Percentiles rank a stretch among this genome's conserved stretches.
phyloP scores from a whole-genome alignment of 495 filamentous ascomycete genomes.

The Penicillium robsamsonii region DNA sequence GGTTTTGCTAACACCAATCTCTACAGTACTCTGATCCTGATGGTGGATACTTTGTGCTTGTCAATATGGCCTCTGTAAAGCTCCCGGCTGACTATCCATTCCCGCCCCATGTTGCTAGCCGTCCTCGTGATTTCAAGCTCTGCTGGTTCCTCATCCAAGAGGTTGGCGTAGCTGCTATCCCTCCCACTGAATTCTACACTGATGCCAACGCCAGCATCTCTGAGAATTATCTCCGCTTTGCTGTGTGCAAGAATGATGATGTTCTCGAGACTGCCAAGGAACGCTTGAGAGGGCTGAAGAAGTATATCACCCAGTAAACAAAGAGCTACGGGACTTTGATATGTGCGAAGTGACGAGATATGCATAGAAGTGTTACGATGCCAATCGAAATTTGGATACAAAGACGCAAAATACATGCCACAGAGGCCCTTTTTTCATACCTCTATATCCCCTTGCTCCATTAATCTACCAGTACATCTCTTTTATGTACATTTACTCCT shows the following conservation, averaged over 20 bases:
- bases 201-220: slow-evolving; percentile 75
- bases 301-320: slow-evolving; percentile 57
- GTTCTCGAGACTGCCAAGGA: slow-evolving; percentile 89
- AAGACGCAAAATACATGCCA: not conserved
- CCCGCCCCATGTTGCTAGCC: slow-evolving; percentile 78
- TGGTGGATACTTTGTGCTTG: slow-evolving; percentile 94
- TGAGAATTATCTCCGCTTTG: slow-evolving; percentile 91
- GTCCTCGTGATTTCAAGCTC: slow-evolving; percentile 90
- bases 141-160: slow-evolving; percentile 96
- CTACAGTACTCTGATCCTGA: slow-evolving; percentile 80
- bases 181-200: slow-evolving; percentile 95
- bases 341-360: not conserved
- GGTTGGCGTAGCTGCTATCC: slow-evolving; percentile 92
- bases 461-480: not conserved
- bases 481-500: not conserved
- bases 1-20: slow-evolving; percentile 9
- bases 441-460: not conserved
- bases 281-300: slow-evolving; percentile 78
- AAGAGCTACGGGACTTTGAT: not conserved
- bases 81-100: slow-evolving; percentile 80
- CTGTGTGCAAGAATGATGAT: slow-evolving; percentile 93
- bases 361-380: not conserved
- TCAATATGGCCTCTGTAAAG: slow-evolving; percentile 81
- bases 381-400: not conserved
- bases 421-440: not conserved